Conservation (phyloP, 2,329 filamentous ascomycete genomes). For the Diaporthe sp. region DNA sequence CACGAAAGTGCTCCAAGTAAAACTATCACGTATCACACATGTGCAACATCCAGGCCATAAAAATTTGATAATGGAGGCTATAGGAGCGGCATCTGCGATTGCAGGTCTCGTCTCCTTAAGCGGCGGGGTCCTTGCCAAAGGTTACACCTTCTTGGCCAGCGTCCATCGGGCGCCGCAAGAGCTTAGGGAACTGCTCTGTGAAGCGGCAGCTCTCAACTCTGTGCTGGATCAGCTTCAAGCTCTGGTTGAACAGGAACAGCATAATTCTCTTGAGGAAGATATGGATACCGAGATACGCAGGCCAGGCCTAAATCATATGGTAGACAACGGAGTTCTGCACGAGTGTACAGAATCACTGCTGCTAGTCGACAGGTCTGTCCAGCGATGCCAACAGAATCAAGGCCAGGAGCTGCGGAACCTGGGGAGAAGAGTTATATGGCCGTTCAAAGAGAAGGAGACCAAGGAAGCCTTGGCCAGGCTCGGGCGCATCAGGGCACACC, state of each 20-base stretch:
- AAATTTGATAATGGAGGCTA: neutral
- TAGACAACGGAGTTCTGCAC: neutral
- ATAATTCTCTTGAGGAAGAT: neutral
- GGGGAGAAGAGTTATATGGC: neutral
- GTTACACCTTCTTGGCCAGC: constrained; percentile 2
- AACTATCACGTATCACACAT: neutral
- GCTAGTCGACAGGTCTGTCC: neutral
- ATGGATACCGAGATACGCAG: neutral
- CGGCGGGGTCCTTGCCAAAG: neutral
- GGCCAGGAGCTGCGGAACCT: neutral
- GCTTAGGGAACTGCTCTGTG: constrained; percentile 12
- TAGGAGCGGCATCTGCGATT: constrained; percentile 9
- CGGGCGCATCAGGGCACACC: neutral
- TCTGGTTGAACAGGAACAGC: neutral
- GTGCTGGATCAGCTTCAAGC: neutral
- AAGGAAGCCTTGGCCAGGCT: constrained; percentile 3
- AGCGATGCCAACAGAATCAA: constrained; percentile 3
- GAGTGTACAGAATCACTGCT: neutral
- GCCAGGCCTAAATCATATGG: neutral
- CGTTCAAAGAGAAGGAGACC: constrained; percentile 15
- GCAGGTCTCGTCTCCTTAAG: neutral
- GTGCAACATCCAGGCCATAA: neutral
- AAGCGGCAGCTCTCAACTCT: constrained; percentile 9
- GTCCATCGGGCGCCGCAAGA: neutral
- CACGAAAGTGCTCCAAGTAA: neutral